These are phyloP conservation scores for Globisporangium acanthophoron DNA, from an alignment of 352 stramenopile genomes.

Conservation along the genomic window DNA sequence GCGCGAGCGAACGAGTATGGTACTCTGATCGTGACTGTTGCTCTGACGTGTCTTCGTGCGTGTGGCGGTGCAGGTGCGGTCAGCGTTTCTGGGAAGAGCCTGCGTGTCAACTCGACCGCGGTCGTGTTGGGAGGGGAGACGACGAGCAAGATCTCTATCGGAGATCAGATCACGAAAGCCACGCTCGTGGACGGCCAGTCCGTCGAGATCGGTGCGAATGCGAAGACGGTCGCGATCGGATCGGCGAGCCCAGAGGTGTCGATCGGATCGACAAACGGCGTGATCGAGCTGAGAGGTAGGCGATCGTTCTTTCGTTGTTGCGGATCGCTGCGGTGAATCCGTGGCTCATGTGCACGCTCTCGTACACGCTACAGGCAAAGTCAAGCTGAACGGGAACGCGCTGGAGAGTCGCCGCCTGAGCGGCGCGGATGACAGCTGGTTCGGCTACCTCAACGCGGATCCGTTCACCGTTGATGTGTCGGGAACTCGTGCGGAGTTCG, in stretches of 20 bases:
- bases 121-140: slow-evolving; percentile 27
- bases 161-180: slow-evolving; percentile 15
- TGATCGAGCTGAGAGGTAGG: slow-evolving; percentile 27
- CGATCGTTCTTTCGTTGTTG: neutral
- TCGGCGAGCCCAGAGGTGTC: slow-evolving; percentile 21
- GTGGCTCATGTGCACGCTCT: neutral
- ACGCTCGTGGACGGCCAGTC: slow-evolving; percentile 12
- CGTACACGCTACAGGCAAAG: slow-evolving; percentile 18
- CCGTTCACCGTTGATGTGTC: slow-evolving; percentile 14
- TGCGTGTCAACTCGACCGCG: slow-evolving; percentile 21
- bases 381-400: slow-evolving; percentile 51
- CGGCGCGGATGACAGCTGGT: slow-evolving; percentile 9
- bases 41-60: neutral
- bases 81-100: slow-evolving; percentile 16
- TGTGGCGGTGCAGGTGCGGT: slow-evolving; percentile 15
- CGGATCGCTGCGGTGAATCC: neutral
- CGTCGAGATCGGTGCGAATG: slow-evolving; percentile 20
- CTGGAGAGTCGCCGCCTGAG: slow-evolving; percentile 19
- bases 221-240: slow-evolving; percentile 26
- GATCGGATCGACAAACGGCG: slow-evolving; percentile 25
- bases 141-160: slow-evolving; percentile 30
- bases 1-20: neutral
- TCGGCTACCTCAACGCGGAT: slow-evolving; percentile 31
- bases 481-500: slow-evolving; percentile 15
- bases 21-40: neutral